Percentiles rank a stretch among this genome's conserved stretches.
phyloP scores from a whole-genome alignment of 169 alveolate species.

The Cryptosporidium sp. region DNA sequence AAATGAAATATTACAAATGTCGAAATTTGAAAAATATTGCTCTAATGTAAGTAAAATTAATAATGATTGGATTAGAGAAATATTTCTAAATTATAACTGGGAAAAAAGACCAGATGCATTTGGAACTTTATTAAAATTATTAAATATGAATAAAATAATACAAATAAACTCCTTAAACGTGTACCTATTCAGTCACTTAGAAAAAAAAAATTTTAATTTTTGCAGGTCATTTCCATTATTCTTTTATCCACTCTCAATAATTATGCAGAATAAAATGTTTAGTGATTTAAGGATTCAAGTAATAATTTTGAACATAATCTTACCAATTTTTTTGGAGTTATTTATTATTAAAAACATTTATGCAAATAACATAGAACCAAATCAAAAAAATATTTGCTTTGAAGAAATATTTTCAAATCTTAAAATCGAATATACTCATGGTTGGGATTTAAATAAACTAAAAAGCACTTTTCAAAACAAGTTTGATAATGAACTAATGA shows the following conservation, averaged over 20 bases:
- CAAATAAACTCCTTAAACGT: neutral
- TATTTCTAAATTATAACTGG: neutral
- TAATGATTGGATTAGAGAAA: slow-evolving; percentile 17
- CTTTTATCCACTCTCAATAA: slow-evolving; percentile 60
- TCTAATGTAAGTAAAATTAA: neutral
- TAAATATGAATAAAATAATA: neutral
- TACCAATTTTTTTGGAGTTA: slow-evolving; percentile 41
- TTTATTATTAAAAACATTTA: slow-evolving; percentile 13
- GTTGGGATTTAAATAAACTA: slow-evolving; percentile 11
- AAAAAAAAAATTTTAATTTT: neutral
- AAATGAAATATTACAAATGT: slow-evolving; percentile 32
- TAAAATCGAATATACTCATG: neutral
- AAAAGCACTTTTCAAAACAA: slow-evolving; percentile 8
- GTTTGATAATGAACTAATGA: slow-evolving; percentile 31
- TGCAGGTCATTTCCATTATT: slow-evolving; percentile 35
- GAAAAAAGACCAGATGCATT: slow-evolving; percentile 14
- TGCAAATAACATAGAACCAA: neutral
- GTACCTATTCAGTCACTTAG: neutral
- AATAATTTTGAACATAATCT: slow-evolving; percentile 13
- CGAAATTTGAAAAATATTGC: neutral
- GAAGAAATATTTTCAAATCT: slow-evolving; percentile 17
- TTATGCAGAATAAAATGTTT: slow-evolving; percentile 25
- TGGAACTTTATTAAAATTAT: neutral
- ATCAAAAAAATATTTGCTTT: neutral
- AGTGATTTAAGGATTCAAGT: slow-evolving; percentile 33